Percentiles rank a stretch among this genome's conserved stretches.
Conservation (phyloP, 352 stramenopile genomes). For the Pythium oligandrum region DNA sequence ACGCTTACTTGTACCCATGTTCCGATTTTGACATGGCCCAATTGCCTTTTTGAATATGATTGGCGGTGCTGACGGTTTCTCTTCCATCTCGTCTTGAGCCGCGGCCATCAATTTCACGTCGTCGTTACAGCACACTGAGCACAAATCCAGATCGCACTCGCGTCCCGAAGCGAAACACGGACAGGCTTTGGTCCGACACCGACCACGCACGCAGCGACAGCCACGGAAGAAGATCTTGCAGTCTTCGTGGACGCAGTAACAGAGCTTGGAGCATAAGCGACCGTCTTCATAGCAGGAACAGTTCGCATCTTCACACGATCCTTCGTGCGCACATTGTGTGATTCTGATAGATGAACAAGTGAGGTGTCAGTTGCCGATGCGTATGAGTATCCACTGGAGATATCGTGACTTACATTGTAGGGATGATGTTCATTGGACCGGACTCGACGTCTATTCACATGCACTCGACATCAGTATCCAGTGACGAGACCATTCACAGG, state of each 20-base stretch:
- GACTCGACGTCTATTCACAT: slow-evolving; percentile 12
- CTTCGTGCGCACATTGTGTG: slow-evolving; percentile 82
- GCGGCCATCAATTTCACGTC: slow-evolving; percentile 18
- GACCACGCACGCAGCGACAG: slow-evolving; percentile 80
- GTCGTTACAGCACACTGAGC: slow-evolving; percentile 65
- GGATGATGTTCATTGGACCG: slow-evolving; percentile 11
- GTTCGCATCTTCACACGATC: slow-evolving; percentile 73
- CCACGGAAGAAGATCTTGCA: slow-evolving; percentile 88
- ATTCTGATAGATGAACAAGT: slow-evolving; percentile 32
- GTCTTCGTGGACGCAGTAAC: slow-evolving; percentile 63
- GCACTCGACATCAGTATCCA: not conserved
- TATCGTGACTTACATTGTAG: slow-evolving; percentile 6
- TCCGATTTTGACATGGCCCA: slow-evolving; percentile 67
- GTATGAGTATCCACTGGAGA: not conserved
- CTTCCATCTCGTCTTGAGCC: not conserved
- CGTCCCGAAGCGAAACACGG: slow-evolving; percentile 86
- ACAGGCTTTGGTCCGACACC: slow-evolving; percentile 84
- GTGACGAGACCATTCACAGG: not conserved
- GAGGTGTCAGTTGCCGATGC: not conserved
- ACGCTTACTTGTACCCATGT: slow-evolving; percentile 37
- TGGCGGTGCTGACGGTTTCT: not conserved
- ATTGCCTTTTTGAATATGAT: not conserved
- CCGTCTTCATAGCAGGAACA: slow-evolving; percentile 87
- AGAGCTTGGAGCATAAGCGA: slow-evolving; percentile 92
- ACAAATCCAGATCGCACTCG: slow-evolving; percentile 94